Conservation (phyloP, 1,284 basidiomycete genomes). For the Ganoderma resinaceum region DNA sequence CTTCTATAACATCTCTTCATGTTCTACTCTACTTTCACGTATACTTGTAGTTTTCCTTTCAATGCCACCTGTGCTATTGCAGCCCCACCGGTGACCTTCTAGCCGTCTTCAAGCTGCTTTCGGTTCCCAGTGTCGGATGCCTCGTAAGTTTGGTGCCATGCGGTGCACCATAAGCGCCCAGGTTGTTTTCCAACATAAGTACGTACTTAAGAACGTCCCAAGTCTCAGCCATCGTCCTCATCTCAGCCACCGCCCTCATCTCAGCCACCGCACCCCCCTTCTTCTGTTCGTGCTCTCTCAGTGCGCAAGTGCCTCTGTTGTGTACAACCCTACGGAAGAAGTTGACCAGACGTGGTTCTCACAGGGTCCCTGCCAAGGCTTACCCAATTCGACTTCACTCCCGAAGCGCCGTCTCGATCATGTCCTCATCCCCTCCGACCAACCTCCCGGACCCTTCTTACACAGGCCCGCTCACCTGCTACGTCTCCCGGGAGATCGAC, state of each 20-base stretch:
- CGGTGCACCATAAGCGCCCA: not conserved
- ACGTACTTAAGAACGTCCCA: not conserved
- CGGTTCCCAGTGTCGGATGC: not conserved
- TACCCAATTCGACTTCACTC: not conserved
- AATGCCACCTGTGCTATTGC: not conserved
- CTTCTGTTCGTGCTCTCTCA: not conserved
- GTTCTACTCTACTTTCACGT: not conserved
- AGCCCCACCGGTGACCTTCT: not conserved
- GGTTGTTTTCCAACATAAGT: not conserved
- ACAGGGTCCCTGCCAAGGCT: not conserved
- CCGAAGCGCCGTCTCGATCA: not conserved
- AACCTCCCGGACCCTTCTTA: slow-evolving; percentile 31
- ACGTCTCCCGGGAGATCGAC: slow-evolving; percentile 50
- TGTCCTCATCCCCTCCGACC: not conserved
- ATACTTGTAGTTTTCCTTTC: not conserved
- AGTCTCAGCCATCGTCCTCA: not conserved
- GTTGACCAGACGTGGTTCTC: not conserved
- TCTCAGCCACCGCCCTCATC: not conserved
- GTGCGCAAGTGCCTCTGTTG: not conserved
- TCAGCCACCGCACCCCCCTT: not conserved
- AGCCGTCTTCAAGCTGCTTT: not conserved
- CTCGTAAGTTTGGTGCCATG: not conserved
- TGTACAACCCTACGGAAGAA: not conserved
- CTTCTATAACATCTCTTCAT: not conserved
- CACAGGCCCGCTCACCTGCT: slow-evolving; percentile 45